Percentiles rank a stretch among this genome's conserved stretches.
Conservation (phyloP, 176 grass and related monocot genomes). For the Triticum turgidum region DNA sequence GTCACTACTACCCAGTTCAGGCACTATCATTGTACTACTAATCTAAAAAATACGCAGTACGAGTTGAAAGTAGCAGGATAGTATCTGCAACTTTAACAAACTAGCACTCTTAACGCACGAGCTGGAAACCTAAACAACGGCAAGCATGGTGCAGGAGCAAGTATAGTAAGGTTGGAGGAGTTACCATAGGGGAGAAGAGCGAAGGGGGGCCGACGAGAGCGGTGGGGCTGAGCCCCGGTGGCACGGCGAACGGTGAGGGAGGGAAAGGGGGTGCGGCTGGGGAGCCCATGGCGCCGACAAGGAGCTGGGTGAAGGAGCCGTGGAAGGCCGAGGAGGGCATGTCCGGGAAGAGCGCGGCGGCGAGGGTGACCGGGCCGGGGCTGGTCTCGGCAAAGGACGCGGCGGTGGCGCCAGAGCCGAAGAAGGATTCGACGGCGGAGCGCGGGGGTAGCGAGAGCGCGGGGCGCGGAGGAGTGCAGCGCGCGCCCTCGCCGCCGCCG, state of each 20-base stretch:
- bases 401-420: neutral
- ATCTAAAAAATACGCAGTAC: neutral
- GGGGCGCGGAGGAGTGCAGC: conserved; percentile 19
- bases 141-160: neutral
- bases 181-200: conserved; percentile 51
- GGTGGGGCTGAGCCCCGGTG: conserved; percentile 41
- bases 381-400: conserved; percentile 21
- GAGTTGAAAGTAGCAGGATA: neutral
- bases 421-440: conserved; percentile 38
- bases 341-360: conserved; percentile 49
- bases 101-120: neutral
- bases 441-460: conserved; percentile 43
- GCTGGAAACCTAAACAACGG: conserved; percentile 22
- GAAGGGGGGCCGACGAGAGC: conserved; percentile 38
- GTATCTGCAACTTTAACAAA: neutral
- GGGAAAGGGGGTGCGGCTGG: conserved; percentile 19
- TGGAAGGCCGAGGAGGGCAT: conserved; percentile 47
- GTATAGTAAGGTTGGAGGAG: neutral
- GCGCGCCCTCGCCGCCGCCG: neutral
- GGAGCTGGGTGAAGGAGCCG: conserved; percentile 67
- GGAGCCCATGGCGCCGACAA: conserved; percentile 56
- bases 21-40: conserved; percentile 4
- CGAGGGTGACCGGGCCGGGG: conserved; percentile 52
- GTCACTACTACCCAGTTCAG: neutral
- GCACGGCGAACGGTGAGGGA: conserved; percentile 44